Conservation (phyloP, 2,329 filamentous ascomycete genomes). For the Colletotrichum sp. region DNA sequence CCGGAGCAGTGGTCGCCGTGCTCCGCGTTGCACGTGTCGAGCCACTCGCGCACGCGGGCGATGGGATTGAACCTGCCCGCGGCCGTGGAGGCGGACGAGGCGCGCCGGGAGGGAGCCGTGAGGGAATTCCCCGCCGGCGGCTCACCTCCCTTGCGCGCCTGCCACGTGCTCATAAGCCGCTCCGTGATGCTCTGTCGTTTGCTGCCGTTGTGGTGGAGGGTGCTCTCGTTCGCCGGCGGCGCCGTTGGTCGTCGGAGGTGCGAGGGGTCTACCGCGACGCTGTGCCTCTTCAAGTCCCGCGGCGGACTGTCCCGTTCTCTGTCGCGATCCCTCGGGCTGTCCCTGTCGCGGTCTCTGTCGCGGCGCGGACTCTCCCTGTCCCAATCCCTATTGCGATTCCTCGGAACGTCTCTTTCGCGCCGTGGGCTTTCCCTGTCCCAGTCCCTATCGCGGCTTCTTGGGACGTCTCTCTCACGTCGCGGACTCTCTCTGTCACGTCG, state of each 20-base stretch:
- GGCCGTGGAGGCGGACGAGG: slow-evolving; percentile 22
- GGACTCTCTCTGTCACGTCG: background rate
- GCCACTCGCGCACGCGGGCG: slow-evolving; percentile 45
- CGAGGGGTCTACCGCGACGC: slow-evolving; percentile 16
- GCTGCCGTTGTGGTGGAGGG: slow-evolving; percentile 21
- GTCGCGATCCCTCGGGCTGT: slow-evolving; percentile 13
- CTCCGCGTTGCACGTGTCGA: slow-evolving; percentile 46
- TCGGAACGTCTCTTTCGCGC: background rate
- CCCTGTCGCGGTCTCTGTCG: slow-evolving; percentile 1
- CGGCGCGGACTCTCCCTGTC: slow-evolving; percentile 20
- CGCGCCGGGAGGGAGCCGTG: slow-evolving; percentile 12
- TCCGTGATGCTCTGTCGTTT: slow-evolving; percentile 48
- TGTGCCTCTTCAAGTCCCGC: slow-evolving; percentile 20
- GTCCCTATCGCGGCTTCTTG: slow-evolving; percentile 1
- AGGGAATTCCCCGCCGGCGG: slow-evolving; percentile 7
- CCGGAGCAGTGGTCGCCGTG: slow-evolving; percentile 45
- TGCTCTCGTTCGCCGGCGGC: slow-evolving; percentile 3
- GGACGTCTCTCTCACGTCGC: background rate
- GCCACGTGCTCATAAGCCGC: slow-evolving; percentile 35
- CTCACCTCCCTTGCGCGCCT: slow-evolving; percentile 19
- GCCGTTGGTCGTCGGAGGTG: slow-evolving; percentile 6
- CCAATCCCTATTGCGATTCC: slow-evolving; percentile 24
- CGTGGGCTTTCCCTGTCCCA: background rate
- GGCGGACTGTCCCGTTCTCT: slow-evolving; percentile 21
- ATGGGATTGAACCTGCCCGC: slow-evolving; percentile 37